Evolutionary conservation across 169 alveolate species (phyloP), one percentile per base, ranked within the genome.

Genomic region (Cryptosporidium andersoni): DNA sequence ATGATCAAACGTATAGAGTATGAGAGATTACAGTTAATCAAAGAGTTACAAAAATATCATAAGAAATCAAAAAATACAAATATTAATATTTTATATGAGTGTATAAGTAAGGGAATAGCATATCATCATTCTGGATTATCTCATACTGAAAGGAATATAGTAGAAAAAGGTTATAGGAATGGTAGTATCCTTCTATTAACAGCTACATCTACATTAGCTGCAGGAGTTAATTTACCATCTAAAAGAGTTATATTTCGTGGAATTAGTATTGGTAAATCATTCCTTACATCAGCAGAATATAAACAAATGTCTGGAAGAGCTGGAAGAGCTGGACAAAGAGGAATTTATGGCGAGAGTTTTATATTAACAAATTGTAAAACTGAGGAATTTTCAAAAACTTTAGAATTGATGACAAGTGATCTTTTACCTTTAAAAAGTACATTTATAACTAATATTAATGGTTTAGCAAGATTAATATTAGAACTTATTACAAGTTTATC

Each of bases 281-380:
- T 74, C 40, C 55, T 93, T 56, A 88, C 90, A n/a, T 65, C 80
- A 14, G 88, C 89, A 34, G 85, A 89, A 39, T 93, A 89, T 64
- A 88, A 90, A 64, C 93, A 93, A 66, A 93, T 93, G 96, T 88
- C 93, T 0, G 96, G 96, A 2, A 88, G 96, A 60, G 95, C 96
- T 4, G 95, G 93, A 3, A 66, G 93, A 66, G 81, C 81, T 51
- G 92, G 91, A 11, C 89, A 82, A 47, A 88, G 43, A 8, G 89
- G 88, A 42, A 65, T 68, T 45, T 67, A 80, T 51, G 93, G 90
- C 0, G 91, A 91, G 25, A 82, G 90, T 51, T 82, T 81, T 45
- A 81, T 81, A 62, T 51, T 81, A 0, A 49, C 62, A 34, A 81
- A 81, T 65, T n/a, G 36, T 8, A n/a, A 40, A 11, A 49, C 51